Percentiles rank a stretch among this genome's conserved stretches.
Evolutionary conservation across 2,329 filamentous ascomycete species (phyloP).

Genomic region (Lasiodiplodia hormozganensis): DNA sequence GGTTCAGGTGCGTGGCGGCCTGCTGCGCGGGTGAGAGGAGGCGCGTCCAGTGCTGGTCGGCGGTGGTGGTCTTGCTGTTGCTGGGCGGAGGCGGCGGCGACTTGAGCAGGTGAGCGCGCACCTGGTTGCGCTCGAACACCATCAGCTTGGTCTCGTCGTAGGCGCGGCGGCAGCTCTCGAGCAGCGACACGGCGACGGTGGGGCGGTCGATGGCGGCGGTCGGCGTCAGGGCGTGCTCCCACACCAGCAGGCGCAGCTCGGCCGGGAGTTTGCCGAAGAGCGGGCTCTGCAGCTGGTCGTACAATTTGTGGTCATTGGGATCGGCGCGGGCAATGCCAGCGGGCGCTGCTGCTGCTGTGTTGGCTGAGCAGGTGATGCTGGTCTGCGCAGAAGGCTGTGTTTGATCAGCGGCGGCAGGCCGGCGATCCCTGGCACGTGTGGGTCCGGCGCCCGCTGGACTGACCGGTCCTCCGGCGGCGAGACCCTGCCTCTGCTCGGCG

Average conservation of each 20-base stretch:
- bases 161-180: slow-evolving; percentile 12
- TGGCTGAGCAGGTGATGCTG: background rate
- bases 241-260: slow-evolving; percentile 13
- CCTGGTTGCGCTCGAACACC: slow-evolving; percentile 11
- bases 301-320: background rate
- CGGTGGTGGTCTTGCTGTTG: background rate
- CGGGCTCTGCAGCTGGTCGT: slow-evolving; percentile 17
- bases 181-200: slow-evolving; percentile 2
- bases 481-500: background rate
- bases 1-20: slow-evolving; percentile 8
- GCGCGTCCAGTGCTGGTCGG: background rate
- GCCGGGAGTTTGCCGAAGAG: slow-evolving; percentile 11
- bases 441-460: background rate
- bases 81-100: background rate
- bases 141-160: slow-evolving; percentile 17
- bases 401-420: slow-evolving; percentile 9
- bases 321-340: background rate
- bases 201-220: background rate
- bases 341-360: background rate
- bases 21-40: slow-evolving; percentile 3
- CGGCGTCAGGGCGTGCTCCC: slow-evolving; percentile 16
- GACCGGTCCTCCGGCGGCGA: background rate
- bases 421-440: slow-evolving; percentile 7
- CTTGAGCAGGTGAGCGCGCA: slow-evolving; percentile 13
- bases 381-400: no score